phyloP scores from a whole-genome alignment of 139 green algal species.

The Closterium sp. region DNA sequence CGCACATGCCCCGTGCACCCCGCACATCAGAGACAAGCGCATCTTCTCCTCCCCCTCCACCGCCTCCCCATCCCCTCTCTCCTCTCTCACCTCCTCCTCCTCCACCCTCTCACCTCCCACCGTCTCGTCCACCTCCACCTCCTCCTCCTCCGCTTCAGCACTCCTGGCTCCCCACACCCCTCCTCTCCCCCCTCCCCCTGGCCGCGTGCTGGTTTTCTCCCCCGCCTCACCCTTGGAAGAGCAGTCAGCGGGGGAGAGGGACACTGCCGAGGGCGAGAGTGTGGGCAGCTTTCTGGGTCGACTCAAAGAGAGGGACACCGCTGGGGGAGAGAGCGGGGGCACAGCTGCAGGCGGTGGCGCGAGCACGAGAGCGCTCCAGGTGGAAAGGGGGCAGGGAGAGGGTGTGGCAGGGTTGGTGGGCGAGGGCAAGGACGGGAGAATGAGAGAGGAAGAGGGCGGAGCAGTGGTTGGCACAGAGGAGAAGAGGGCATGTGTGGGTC shows the following conservation, averaged over 20 bases:
- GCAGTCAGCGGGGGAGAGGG: not conserved
- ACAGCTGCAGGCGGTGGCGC: too few species aligned
- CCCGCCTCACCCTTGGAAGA: not conserved
- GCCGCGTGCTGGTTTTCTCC: not conserved
- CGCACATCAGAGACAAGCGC: not conserved
- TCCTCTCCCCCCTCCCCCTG: not conserved
- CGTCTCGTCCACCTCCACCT: not conserved
- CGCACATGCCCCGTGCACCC: not conserved
- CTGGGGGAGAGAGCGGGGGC: too few species aligned
- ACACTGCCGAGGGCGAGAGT: not conserved
- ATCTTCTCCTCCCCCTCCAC: not conserved
- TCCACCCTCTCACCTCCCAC: not conserved
- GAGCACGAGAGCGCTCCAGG: too few species aligned
- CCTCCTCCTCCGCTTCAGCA: not conserved
- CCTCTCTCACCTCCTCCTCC: not conserved
- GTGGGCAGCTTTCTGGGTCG: not conserved
- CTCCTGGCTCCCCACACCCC: not conserved
- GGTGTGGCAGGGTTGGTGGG: too few species aligned
- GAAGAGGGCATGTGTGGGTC: too few species aligned
- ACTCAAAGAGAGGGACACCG: not conserved
- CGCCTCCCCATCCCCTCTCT: not conserved
- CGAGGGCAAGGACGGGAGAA: too few species aligned
- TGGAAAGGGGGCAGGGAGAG: too few species aligned
- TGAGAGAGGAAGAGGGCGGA: too few species aligned
- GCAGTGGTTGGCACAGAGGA: not conserved